Base-by-base conservation (phyloP, 2,329 filamentous ascomycete genomes). In the Exophiala phaeomuriformis region DNA sequence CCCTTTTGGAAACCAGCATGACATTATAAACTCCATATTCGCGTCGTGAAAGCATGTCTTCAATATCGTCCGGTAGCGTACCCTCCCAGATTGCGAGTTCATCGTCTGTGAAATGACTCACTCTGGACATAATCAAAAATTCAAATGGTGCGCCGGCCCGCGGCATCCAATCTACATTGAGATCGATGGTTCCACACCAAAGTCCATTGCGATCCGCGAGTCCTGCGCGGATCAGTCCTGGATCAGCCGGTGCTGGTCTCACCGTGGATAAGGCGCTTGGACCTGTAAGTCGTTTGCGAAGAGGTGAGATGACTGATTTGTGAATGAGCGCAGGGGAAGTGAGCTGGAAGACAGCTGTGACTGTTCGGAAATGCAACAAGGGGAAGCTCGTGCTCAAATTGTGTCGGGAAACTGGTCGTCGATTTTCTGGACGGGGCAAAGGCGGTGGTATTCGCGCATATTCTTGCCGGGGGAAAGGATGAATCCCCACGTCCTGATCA, bases 111-210 rank as follows among this genome's bases (percentile, higher is more conserved):
- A 63, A 63, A 8, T 41, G 30, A 42, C 56, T 56, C 10, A 63
- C 53, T 47, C 55, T 51, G 4, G 61, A 63, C 60, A 63, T 56
- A 52, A 63, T 44, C 46, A 63, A 49, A 41, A 63, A 63, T 27
- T 61, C 51, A 8, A 63, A 42, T 3, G 60, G 56, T 36, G 42
- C 44, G 8, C 55, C 58, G 27, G 56, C 56, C 31, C 46, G 45
- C 8, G 31, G 32, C 51, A 54, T 57, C 55, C 56, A 63, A 10
- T 39, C 44, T 19, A 46, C 48, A 32, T 62, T 56, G n/a, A 63
- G 58, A 35, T 63, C 58, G 19, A 63, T 62, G 4, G 61, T 63
- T 10, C 61, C 61, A 50, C 61, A 63, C 61, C 61, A 63, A n/a
- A 49, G 31, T 29, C 55, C 60, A 37, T 60, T 52, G 5, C 47